Base-by-base conservation (phyloP, 805 yeast genomes). In the Candida verbasci region DNA sequence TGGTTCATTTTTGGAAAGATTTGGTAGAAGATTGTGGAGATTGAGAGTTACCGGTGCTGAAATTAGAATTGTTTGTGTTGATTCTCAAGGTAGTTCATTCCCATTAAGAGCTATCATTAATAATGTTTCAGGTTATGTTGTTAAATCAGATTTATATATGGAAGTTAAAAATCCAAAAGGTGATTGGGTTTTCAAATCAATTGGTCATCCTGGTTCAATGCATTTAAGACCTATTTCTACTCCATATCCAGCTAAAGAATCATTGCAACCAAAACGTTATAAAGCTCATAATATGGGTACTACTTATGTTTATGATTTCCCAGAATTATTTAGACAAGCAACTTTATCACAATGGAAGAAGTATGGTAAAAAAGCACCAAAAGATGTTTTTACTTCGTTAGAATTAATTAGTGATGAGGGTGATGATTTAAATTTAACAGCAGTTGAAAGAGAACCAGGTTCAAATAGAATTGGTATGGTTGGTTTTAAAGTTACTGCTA, bases 251-350 rank as follows among this genome's bases (percentile, higher is more conserved):
- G 95, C 94, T 22, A 93, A 93, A 72, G 98, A 93, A 68, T 89
- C 95, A 70, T 75, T 93, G 55, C 98, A 93, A 71, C 97, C 97
- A 52, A 93, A 93, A 67, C 87, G 99, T 68, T 94, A 94, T 73
- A 86, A 83, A 70, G 99, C 99, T 34, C 97, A 93, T 65, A 74
- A 86, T 53, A 84, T 93, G 89, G 98, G 98, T 46, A 93, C 99
- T 14, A 89, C 98, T 9, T 93, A 87, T 57, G 96, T 87, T 34
- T 93, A 94, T 56, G 99, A 93, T 65, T 94, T 93, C 93, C 98
- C 99, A 36, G 98, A 93, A 60, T 70, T 93, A 54, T 93, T 94
- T 83, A 86, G 89, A 54, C 97, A 93, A 69, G 95, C 96, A 25
- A 74, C 86, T 25, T 62, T 78, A 38, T 72, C 89, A 15, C 83